Percentiles rank a stretch among this genome's conserved stretches.
These are phyloP conservation scores for Stenogyne calaminthoides DNA, from an alignment of 305 asterid genomes.

Conservation along the genomic window DNA sequence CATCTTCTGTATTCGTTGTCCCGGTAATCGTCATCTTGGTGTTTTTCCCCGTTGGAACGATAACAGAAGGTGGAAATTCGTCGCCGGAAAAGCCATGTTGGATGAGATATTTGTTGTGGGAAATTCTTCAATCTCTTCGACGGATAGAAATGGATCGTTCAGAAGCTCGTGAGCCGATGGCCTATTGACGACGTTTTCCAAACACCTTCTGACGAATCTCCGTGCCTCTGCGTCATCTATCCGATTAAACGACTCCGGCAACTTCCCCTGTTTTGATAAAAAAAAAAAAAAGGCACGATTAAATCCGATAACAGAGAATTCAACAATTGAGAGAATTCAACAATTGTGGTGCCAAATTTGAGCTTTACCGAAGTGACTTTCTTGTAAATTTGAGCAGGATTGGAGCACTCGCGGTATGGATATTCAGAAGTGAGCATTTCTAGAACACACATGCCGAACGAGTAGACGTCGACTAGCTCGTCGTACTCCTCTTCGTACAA, in stretches of 20 bases:
- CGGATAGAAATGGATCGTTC: slow-evolving; percentile 66
- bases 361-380: slow-evolving; percentile 77
- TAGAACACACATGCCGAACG: slow-evolving; percentile 83
- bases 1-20: slow-evolving; percentile 60
- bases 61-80: not conserved
- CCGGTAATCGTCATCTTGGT: slow-evolving; percentile 67
- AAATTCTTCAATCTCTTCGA: slow-evolving; percentile 41
- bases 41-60: slow-evolving; percentile 21
- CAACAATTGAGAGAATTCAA: not conserved
- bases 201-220: slow-evolving; percentile 67
- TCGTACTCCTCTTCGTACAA: slow-evolving; percentile 81
- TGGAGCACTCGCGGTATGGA: slow-evolving; percentile 82
- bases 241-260: slow-evolving; percentile 56
- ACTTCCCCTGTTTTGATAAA: slow-evolving; percentile 52
- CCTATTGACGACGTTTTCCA: slow-evolving; percentile 53
- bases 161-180: slow-evolving; percentile 70
- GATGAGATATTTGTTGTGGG: slow-evolving; percentile 24
- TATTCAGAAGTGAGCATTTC: slow-evolving; percentile 84
- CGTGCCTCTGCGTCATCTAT: slow-evolving; percentile 62
- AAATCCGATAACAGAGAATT: not conserved
- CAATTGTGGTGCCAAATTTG: not conserved
- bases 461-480: slow-evolving; percentile 74
- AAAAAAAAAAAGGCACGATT: slow-evolving; percentile 4
- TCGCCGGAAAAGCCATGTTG: slow-evolving; percentile 15
- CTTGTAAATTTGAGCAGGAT: slow-evolving; percentile 87